phyloP scores from a whole-genome alignment of 2,329 filamentous ascomycete genomes.

The Daldinia sp. region DNA sequence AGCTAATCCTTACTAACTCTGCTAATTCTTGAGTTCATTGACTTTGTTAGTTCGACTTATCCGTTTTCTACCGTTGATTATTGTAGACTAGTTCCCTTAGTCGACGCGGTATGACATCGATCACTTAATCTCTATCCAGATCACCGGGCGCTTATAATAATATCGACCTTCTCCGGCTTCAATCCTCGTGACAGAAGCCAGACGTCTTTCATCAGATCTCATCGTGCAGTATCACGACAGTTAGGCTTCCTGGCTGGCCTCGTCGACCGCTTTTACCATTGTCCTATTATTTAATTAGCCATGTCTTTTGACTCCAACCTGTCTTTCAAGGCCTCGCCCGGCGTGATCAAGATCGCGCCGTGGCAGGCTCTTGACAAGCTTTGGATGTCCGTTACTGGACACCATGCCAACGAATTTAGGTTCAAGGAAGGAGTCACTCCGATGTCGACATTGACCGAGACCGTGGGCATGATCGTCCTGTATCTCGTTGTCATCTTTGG shows the following conservation, averaged over 20 bases:
- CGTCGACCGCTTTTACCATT: neutral
- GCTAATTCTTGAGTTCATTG: conserved; percentile 12
- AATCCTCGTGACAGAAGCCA: neutral
- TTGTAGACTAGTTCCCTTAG: conserved; percentile 12
- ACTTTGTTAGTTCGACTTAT: neutral
- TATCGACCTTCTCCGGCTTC: conserved; percentile 20
- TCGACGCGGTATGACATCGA: conserved; percentile 29
- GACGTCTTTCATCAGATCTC: neutral
- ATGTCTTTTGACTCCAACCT: conserved; percentile 35
- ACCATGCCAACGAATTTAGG: conserved; percentile 82
- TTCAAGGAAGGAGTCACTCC: conserved; percentile 83
- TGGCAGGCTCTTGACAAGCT: conserved; percentile 93
- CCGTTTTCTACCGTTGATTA: neutral
- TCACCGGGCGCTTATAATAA: conserved; percentile 25
- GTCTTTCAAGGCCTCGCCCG: conserved; percentile 14
- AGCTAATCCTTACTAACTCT: too few species aligned
- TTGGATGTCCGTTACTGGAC: conserved; percentile 78
- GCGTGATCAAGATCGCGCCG: conserved; percentile 75
- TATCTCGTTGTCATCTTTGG: conserved; percentile 95
- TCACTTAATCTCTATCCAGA: conserved; percentile 1
- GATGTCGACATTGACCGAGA: conserved; percentile 86
- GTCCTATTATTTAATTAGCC: conserved; percentile 20
- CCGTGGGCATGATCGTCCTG: conserved; percentile 76
- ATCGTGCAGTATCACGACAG: neutral
- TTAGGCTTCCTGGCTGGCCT: neutral